Evolutionary conservation across 139 green algal genomes (phyloP), one percentile per base, ranked within the genome.

Genomic region (Chlamydomonas schloesseri): DNA sequence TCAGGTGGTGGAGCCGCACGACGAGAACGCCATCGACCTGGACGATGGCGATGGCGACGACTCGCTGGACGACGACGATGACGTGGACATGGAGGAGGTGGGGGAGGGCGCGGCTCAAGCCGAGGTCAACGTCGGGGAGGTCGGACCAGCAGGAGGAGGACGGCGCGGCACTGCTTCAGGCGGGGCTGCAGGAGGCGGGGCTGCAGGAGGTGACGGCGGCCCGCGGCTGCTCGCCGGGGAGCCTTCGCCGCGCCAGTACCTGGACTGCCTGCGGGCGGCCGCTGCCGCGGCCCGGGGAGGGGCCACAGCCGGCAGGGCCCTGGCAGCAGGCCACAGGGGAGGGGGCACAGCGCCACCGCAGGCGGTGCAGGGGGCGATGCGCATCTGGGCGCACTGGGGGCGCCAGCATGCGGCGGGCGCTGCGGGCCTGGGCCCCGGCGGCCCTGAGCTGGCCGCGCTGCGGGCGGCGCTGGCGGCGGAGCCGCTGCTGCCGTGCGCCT

Each of bases 21-120:
- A 84, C 62, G 78, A 65, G 0, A 84, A 84, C 78, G 78, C 31
- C 2, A 84, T 84, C 46, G 78, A 84, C 21, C 29, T 84, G 18
- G 78, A 84, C 65, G 60, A 73, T 14, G 24, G 58, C 47, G 58
- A 71, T 13, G 36, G 47, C 13, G 77, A 83, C 46, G 36, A 65
- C 9, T 33, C 9, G 21, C 31, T 4, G 29, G 53, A 11, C 36
- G 46, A 69, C 33, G 74, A 23, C 23, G 46, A 29, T 37, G 28
- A 42, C 58, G 58, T 18, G 21, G 58, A 18, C 17, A 67, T 2
- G 33, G 68, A 50, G 14, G 68, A 17, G 28, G 60, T 29, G n/a
- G 18, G 8, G 60, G 60, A 31, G 60, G 60, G n/a, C n/a, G n/a
- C n/a, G n/a, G n/a, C n/a, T n/a, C n/a, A n/a, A n/a, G n/a, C n/a